phyloP scores from a whole-genome alignment of 768 basidiomycete genomes.

The Cystobasidium tubakii region DNA sequence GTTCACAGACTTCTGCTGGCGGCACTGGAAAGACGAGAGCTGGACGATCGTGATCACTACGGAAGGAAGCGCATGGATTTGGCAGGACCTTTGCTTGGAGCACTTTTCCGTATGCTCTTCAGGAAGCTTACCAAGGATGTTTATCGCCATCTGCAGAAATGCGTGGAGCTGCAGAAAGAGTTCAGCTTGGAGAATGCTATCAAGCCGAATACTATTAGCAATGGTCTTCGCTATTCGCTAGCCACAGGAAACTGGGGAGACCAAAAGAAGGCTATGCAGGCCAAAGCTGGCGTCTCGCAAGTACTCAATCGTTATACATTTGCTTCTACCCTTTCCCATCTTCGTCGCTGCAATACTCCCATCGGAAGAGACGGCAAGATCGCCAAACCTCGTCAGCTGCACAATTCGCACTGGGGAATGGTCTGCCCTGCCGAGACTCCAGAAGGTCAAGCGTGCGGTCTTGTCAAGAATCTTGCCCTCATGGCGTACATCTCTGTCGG shows the following conservation, averaged over 20 bases:
- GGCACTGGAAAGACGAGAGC: constrained; percentile 83
- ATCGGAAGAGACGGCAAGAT: constrained; percentile 98
- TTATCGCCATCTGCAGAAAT: constrained; percentile 95
- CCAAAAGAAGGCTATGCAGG: constrained; percentile 96
- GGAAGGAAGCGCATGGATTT: constrained; percentile 96
- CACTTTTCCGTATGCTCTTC: constrained; percentile 95
- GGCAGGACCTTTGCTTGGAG: constrained; percentile 91
- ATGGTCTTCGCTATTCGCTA: constrained; percentile 93
- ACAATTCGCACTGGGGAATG: constrained; percentile 99
- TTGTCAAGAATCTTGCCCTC: constrained; percentile 95
- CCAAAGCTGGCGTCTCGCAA: constrained; percentile 97
- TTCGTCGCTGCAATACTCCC: constrained; percentile 96
- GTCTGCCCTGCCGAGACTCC: constrained; percentile 99
- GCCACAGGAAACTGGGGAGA: constrained; percentile 99
- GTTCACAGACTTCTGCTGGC: constrained; percentile 90
- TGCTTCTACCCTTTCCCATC: constrained; percentile 92
- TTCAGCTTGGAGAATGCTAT: constrained; percentile 87
- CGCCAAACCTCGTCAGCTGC: constrained; percentile 95
- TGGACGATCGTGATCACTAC: constrained; percentile 99
- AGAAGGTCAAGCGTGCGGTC: constrained; percentile 97
- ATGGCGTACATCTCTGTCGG: constrained; percentile 98
- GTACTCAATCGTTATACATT: constrained; percentile 98
- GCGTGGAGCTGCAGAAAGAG: constrained; percentile 91
- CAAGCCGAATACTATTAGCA: constrained; percentile 93
- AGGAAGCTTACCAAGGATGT: constrained; percentile 94